Percentiles rank a stretch among this genome's conserved stretches.
Evolutionary conservation across 208 protist species (phyloP).

Genomic region (Leishmania amazonensis): DNA sequence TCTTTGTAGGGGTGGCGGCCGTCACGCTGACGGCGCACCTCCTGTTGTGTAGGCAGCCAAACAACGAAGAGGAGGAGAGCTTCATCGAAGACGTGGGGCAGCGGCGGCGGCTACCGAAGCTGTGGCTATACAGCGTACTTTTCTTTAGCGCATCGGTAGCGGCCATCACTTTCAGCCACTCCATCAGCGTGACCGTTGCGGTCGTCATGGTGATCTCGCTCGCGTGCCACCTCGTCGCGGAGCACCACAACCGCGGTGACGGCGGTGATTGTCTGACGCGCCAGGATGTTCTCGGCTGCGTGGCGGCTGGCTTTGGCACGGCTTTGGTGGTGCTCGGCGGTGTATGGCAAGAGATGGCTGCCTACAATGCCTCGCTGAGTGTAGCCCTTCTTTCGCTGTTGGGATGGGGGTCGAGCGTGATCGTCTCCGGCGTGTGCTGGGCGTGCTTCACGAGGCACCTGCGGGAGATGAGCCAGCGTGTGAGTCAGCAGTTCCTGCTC

Average conservation of each 20-base stretch:
- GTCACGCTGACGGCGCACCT: slow-evolving; percentile 12
- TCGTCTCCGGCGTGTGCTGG: slow-evolving; percentile 16
- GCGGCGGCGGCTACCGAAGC: slow-evolving; percentile 17
- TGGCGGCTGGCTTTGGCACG: slow-evolving; percentile 1
- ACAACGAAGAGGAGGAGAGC: slow-evolving; percentile 19
- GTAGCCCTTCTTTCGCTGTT: slow-evolving; percentile 2
- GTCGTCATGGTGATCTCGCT: slow-evolving; percentile 18
- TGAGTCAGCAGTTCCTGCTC: slow-evolving; percentile 31
- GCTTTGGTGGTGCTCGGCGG: not conserved
- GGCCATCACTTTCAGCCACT: slow-evolving; percentile 6
- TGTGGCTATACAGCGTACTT: slow-evolving; percentile 17
- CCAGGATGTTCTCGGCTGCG: slow-evolving; percentile 19
- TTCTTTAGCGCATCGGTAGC: not conserved
- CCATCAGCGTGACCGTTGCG: slow-evolving; percentile 9
- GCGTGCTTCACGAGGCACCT: slow-evolving; percentile 19
- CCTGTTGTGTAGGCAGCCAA: slow-evolving; percentile 14
- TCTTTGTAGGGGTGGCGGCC: slow-evolving; percentile 7
- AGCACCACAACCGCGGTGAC: not conserved
- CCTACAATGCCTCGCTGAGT: not conserved
- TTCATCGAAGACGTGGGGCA: slow-evolving; percentile 27
- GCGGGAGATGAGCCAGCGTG: slow-evolving; percentile 29
- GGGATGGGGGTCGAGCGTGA: slow-evolving; percentile 6
- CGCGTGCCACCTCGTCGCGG: slow-evolving; percentile 23
- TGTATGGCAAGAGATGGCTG: slow-evolving; percentile 1
- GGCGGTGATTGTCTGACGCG: slow-evolving; percentile 23